Percentiles rank a stretch among this genome's conserved stretches.
These are phyloP conservation scores for Colletotrichum sp. DNA, from an alignment of 2,329 filamentous ascomycete species.

Conservation along the genomic window DNA sequence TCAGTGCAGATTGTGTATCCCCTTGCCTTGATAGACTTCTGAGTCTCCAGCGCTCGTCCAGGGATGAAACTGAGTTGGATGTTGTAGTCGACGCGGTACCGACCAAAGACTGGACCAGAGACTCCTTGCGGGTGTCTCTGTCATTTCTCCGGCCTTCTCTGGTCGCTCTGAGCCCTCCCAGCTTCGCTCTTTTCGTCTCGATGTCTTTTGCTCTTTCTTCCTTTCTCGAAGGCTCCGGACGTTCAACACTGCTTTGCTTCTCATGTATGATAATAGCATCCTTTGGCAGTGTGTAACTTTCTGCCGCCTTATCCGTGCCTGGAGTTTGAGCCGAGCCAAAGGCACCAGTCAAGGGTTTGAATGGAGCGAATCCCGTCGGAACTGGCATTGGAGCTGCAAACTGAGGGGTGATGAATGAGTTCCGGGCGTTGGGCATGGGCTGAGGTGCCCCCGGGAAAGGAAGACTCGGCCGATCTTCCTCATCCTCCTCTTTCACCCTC, in stretches of 20 bases:
- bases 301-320: background rate
- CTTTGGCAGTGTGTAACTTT: background rate
- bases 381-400: background rate
- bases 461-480: background rate
- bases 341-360: background rate
- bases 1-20: background rate
- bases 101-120: background rate
- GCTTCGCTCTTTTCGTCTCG: background rate
- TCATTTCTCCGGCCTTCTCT: background rate
- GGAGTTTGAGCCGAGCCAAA: background rate
- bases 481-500: background rate
- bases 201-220: background rate
- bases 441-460: background rate
- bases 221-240: background rate
- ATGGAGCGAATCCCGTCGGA: background rate
- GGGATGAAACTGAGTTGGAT: background rate
- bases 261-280: background rate
- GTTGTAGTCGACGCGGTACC: background rate
- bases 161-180: background rate
- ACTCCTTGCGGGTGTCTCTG: background rate
- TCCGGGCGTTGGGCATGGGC: no score
- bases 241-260: background rate
- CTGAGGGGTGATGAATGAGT: no score
- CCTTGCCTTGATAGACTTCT: rapidly evolving
- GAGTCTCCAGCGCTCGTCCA: background rate